Base-by-base conservation (phyloP, 1,284 basidiomycete species). In the Sporisorium iseilematis-ciliati region DNA sequence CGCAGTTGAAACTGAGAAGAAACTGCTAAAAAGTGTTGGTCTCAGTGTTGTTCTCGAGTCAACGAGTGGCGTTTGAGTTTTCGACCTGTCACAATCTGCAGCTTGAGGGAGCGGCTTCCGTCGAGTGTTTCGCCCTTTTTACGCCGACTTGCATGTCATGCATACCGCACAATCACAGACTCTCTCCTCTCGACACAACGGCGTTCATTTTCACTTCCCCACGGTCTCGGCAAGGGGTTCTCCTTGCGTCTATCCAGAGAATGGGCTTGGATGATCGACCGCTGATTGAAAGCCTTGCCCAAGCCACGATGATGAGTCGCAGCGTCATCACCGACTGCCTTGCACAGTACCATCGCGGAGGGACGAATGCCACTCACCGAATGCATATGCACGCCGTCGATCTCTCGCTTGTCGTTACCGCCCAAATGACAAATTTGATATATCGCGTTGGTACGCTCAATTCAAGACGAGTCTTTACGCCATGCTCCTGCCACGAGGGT, bases 71-170 rank as follows among this genome's bases (percentile, higher is more conserved):
- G 51, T 35, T 10, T 18, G n/a, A 20, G 8, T 46, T 35, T 46
- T 42, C 38, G 52, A 60, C 64, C 57, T 59, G 57, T 61, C 57
- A 56, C 48, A 31, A 31, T 20, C 18, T 10, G 25, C 46, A 29
- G 14, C 5, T 18, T n/a, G n/a, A n/a, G n/a, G n/a, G 12, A 16
- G 20, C 26, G 29, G 31, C 18, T n/a, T n/a, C 38, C 35, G 23
- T 23, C 29, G 26, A 35, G 23, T 23, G 42, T n/a, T 42, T 25
- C 18, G 21, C 16, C 16, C 41, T 26, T 11, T 64, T 50, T 59
- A 60, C 61, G 67, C 67, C 61, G 42, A 69, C 57, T 5, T 58
- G 67, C 67, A 69, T 58, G 18, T n/a, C 8, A 18, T 61, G 53
- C 65, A 57, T 46, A 25, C 7, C 21, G n/a, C 20, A 25, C n/a